Base-by-base conservation (phyloP, 352 stramenopile genomes). In the Phytophthora capsici region DNA sequence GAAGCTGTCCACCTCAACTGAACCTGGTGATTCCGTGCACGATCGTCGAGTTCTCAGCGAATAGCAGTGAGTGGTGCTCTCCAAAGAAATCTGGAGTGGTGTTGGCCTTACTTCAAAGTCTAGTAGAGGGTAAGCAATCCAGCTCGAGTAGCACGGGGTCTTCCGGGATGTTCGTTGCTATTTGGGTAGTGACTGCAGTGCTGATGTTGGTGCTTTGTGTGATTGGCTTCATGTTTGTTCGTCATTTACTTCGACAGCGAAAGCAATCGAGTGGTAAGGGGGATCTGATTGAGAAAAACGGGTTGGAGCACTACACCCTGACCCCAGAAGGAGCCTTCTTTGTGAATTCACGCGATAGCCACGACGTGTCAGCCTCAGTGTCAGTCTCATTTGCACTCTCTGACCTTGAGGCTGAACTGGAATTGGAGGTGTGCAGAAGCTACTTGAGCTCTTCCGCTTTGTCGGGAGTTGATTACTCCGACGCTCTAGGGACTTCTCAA, bases 1-100 rank as follows among this genome's bases (percentile, higher is more conserved):
- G 26, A 4, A 51, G 38, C 2, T 88, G 77, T 51, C 62, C 65
- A 2, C 26, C 41, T 3, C 59, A 71, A 23, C 52, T 73, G 46
- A 69, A 53, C 9, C 47, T 86, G 12, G 69, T 77, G 13, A 75
- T 84, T 36, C 80, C 80, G 9, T 89, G 80, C 40, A 66, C 63
- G 2, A 66, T 44, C 25, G 65, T 72, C 9, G 20, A 69, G 20
- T 53, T 44, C 6, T 49, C 50, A 13, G 37, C 34, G 20, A 71
- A 59, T 20, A 64, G 25, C 34, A 66, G 25, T 3, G 49, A 71
- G 52, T 89, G 80, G 80, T 89, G 80, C 36, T 22, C 58, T 8
- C 78, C 78, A 49, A 67, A 56, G 32, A 54, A 61, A 25, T 75
- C 56, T 6, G 68, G 69, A 17, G 46, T 61, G 22, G 45, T 85